Percentiles rank a stretch among this genome's conserved stretches.
phyloP scores from a whole-genome alignment of 805 yeast genomes.

The Candida ascalaphidarum region DNA sequence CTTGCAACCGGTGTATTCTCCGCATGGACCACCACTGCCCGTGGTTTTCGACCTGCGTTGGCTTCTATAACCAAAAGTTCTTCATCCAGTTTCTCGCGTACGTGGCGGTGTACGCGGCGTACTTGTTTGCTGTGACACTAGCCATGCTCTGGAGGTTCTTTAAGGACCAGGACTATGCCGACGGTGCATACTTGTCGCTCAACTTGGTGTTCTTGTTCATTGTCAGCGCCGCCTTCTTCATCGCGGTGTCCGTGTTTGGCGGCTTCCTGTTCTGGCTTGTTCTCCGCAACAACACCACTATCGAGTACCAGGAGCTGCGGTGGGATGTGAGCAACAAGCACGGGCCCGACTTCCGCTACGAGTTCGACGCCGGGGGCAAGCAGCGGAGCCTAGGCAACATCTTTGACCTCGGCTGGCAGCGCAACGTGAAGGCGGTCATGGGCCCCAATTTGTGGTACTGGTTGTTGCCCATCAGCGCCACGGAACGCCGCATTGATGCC shows the following conservation, averaged over 20 bases:
- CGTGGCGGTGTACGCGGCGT: constrained; percentile 37
- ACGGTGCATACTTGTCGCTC: constrained; percentile 37
- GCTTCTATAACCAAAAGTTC: constrained; percentile 69
- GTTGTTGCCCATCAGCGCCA: constrained; percentile 50
- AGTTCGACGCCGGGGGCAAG: constrained; percentile 31
- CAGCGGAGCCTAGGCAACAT: constrained; percentile 50
- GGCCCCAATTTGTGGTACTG: constrained; percentile 60
- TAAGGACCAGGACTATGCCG: constrained; percentile 23
- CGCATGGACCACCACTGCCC: constrained; percentile 67
- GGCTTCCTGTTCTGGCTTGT: constrained; percentile 53
- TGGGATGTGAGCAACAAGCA: constrained; percentile 33
- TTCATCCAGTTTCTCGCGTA: constrained; percentile 68
- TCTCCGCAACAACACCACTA: constrained; percentile 63
- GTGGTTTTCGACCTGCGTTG: constrained; percentile 88
- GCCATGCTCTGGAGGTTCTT: constrained; percentile 43
- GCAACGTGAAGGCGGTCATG: constrained; percentile 68
- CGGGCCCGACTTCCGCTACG: constrained; percentile 14
- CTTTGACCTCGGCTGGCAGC: constrained; percentile 59
- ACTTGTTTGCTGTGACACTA: constrained; percentile 33
- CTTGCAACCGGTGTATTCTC: constrained; percentile 38
- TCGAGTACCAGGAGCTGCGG: constrained; percentile 59
- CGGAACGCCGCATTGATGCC: constrained; percentile 10
- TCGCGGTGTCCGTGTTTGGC: constrained; percentile 39
- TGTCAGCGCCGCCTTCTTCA: constrained; percentile 45
- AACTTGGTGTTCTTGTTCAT: constrained; percentile 55